Conservation (phyloP, 2,329 filamentous ascomycete genomes). For the Amphichorda felina region DNA sequence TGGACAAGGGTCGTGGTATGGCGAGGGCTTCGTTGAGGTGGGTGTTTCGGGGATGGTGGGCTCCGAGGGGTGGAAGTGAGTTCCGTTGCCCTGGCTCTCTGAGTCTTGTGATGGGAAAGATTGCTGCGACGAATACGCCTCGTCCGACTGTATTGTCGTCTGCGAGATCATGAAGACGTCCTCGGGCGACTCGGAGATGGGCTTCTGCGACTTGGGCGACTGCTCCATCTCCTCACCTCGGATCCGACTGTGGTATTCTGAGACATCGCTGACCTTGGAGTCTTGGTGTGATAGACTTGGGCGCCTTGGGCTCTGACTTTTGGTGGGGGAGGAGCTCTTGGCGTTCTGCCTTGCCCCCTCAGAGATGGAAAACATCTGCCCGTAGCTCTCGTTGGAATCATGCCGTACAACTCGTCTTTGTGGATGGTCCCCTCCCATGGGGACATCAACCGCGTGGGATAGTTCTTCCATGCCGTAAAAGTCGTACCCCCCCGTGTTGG, state of each 20-base stretch:
- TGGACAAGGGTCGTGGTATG: background rate
- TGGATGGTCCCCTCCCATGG: conserved; percentile 17
- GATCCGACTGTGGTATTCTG: conserved; percentile 33
- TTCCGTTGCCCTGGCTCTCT: conserved; percentile 5
- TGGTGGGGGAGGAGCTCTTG: background rate
- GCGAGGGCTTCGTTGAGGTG: conserved; percentile 10
- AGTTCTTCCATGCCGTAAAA: conserved; percentile 51
- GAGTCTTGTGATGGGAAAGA: conserved; percentile 17
- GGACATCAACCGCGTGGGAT: conserved; percentile 40
- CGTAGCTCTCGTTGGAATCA: conserved; percentile 47
- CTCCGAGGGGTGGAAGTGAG: background rate
- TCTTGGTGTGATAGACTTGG: background rate
- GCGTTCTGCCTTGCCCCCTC: conserved; percentile 23
- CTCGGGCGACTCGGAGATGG: conserved; percentile 18
- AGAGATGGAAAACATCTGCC: conserved; percentile 47
- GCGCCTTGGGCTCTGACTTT: background rate
- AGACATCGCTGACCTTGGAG: conserved; percentile 3
- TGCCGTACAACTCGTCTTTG: conserved; percentile 23
- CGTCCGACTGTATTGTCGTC: conserved; percentile 26
- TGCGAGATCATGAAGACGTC: conserved; percentile 33
- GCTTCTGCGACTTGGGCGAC: conserved; percentile 1
- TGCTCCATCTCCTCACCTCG: conserved; percentile 23
- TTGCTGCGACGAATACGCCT: conserved; percentile 16
- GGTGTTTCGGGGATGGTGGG: conserved; percentile 8
- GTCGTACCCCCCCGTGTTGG: conserved; percentile 50